Evolutionary conservation across 176 grass and related monocot genomes (phyloP).

Genomic region (Oryza rufipogon): DNA sequence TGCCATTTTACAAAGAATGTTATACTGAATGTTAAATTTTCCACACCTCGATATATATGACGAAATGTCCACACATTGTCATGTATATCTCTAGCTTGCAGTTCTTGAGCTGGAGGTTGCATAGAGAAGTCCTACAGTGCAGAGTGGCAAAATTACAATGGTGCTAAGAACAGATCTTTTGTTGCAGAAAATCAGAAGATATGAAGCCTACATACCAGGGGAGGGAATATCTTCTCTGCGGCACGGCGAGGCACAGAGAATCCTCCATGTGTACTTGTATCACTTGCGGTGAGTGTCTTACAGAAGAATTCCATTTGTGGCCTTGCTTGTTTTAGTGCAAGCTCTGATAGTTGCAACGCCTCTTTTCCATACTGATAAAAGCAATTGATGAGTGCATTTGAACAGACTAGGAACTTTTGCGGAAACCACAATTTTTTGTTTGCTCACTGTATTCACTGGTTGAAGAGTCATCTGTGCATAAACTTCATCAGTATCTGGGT

Average conservation of each 20-base stretch:
- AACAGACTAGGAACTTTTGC: constrained; percentile 4
- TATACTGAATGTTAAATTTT: constrained; percentile 1
- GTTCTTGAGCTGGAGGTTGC: constrained; percentile 95
- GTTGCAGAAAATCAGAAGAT: not conserved
- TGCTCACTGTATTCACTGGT: constrained; percentile 89
- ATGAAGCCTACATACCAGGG: constrained; percentile 61
- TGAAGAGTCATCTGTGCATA: constrained; percentile 99
- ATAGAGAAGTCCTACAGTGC: constrained; percentile 80
- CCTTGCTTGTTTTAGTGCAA: constrained; percentile 88
- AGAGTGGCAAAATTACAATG: not conserved
- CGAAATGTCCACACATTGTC: constrained; percentile 93
- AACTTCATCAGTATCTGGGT: constrained; percentile 95
- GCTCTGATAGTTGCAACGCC: constrained; percentile 83
- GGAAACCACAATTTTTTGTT: constrained; percentile 23
- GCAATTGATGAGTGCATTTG: constrained; percentile 25
- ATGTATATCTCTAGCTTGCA: constrained; percentile 95
- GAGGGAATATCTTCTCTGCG: constrained; percentile 94
- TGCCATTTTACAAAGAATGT: constrained; percentile 5
- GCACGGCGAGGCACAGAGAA: constrained; percentile 98
- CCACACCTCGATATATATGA: constrained; percentile 93
- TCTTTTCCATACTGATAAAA: constrained; percentile 89
- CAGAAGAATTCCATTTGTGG: constrained; percentile 95
- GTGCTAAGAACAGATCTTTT: not conserved
- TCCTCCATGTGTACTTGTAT: constrained; percentile 97
- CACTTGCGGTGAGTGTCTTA: constrained; percentile 96